A percentile compares a stretch with the other conserved stretches of the same genome.
Evolutionary conservation across 148 eudicot species (phyloP).

Genomic region (Camellia lanceoleosa): DNA sequence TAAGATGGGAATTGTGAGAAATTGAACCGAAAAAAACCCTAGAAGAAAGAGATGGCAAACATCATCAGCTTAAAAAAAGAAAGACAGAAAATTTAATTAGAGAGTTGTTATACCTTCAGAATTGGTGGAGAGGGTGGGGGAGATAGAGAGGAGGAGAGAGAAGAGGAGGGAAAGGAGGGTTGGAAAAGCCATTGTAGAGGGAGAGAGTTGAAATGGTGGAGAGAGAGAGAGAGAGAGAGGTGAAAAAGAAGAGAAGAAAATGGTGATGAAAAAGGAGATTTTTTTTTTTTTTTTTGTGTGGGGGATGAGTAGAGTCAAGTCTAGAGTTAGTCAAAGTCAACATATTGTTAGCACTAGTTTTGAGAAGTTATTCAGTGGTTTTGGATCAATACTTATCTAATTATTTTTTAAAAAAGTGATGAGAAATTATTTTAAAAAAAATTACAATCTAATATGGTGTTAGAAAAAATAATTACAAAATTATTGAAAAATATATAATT

Average conservation of each 20-base stretch:
- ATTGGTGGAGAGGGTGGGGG: constrained; percentile 36
- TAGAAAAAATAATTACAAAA: too few relatives aligned
- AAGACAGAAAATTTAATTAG: neutral
- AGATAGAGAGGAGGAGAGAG: constrained; percentile 27
- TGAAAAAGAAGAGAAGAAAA: neutral
- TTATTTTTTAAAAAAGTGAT: too few relatives aligned
- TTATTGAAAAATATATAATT: too few relatives aligned
- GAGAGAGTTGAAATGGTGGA: constrained; percentile 14
- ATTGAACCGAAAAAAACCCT: constrained; percentile 10
- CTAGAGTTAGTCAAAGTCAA: neutral
- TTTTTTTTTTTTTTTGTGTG: too few relatives aligned
- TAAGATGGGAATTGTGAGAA: neutral
- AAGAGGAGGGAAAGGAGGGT: constrained; percentile 24
- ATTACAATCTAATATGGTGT: too few relatives aligned
- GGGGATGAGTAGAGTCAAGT: too few relatives aligned
- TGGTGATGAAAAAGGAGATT: neutral
- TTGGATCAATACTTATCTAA: too few relatives aligned
- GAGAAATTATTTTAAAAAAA: too few relatives aligned
- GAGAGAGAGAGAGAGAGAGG: neutral
- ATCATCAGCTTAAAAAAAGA: neutral
- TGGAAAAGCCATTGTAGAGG: constrained; percentile 19
- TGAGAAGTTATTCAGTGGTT: too few relatives aligned
- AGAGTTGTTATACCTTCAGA: constrained; percentile 37
- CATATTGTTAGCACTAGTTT: neutral
- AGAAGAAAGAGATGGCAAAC: neutral